These are phyloP conservation scores for Xylaria intraflava DNA, from an alignment of 495 filamentous ascomycete species.

Conservation along the genomic window DNA sequence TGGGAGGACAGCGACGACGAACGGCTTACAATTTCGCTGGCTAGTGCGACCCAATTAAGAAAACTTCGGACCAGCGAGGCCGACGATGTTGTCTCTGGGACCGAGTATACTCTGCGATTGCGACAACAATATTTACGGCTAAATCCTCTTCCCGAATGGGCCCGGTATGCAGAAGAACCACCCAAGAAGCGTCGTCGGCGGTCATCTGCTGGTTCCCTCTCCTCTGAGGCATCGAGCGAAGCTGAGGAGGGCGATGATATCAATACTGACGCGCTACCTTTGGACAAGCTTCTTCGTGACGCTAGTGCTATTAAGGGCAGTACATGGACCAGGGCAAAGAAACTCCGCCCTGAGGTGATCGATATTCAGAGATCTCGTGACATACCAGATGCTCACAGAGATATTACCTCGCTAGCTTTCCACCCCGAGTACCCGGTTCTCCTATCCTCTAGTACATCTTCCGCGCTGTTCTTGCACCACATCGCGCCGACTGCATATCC, in stretches of 20 bases:
- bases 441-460: conserved; percentile 78
- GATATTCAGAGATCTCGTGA: conserved; percentile 64
- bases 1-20: conserved; percentile 99
- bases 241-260: conserved; percentile 55
- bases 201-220: conserved; percentile 39
- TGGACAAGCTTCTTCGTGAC: conserved; percentile 72
- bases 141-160: conserved; percentile 78
- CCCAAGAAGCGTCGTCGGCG: conserved; percentile 50
- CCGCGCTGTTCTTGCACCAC: conserved; percentile 81
- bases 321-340: conserved; percentile 45
- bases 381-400: conserved; percentile 50
- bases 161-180: conserved; percentile 37
- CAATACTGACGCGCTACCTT: conserved; percentile 60
- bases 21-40: conserved; percentile 72
- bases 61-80: conserved; percentile 73
- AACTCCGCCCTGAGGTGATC: conserved; percentile 76
- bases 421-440: conserved; percentile 83
- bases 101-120: conserved; percentile 73
- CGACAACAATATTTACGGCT: conserved; percentile 75
- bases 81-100: conserved; percentile 80
- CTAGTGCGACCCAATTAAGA: conserved; percentile 60
- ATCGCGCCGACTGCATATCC: conserved; percentile 67
- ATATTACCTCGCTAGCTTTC: conserved; percentile 78
- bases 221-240: conserved; percentile 42
- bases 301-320: conserved; percentile 47